Conservation (phyloP, 2,329 filamentous ascomycete genomes). For the Thelonectria rubi region DNA sequence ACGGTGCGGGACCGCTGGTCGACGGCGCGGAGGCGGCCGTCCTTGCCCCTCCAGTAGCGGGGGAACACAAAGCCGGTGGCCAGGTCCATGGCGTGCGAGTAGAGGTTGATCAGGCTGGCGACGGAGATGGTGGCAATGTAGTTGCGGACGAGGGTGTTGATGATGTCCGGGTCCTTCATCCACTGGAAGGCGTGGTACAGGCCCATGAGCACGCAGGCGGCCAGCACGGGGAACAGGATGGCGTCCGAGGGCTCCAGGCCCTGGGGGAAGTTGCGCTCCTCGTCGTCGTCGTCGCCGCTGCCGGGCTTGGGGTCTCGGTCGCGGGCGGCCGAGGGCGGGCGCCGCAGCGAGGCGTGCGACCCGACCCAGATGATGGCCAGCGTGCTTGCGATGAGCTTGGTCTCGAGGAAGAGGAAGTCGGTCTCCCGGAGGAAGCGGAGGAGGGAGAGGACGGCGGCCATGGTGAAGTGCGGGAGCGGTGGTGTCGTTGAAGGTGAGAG, state of each 20-base stretch:
- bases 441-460: not conserved
- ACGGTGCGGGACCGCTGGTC: conserved; percentile 54
- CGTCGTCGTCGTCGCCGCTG: conserved; percentile 52
- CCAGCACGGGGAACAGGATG: conserved; percentile 83
- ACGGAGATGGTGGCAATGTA: conserved; percentile 86
- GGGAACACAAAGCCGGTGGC: conserved; percentile 77
- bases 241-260: conserved; percentile 76
- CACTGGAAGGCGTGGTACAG: conserved; percentile 92
- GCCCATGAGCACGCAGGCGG: conserved; percentile 74
- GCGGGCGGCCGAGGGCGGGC: conserved; percentile 80
- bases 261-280: conserved; percentile 60
- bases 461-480: no score
- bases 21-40: conserved; percentile 56
- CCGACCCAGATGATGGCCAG: conserved; percentile 86
- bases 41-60: conserved; percentile 65
- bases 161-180: conserved; percentile 79
- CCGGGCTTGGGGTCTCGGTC: conserved; percentile 57
- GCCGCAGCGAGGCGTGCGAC: conserved; percentile 83
- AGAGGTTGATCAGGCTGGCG: conserved; percentile 76
- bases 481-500: no score
- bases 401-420: conserved; percentile 57
- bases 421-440: conserved; percentile 44
- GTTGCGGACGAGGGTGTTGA: conserved; percentile 83
- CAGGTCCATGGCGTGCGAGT: conserved; percentile 76
- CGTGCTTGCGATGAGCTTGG: conserved; percentile 68